Evolutionary conservation across 768 basidiomycete genomes (phyloP).

Genomic region (Suillus decipiens): DNA sequence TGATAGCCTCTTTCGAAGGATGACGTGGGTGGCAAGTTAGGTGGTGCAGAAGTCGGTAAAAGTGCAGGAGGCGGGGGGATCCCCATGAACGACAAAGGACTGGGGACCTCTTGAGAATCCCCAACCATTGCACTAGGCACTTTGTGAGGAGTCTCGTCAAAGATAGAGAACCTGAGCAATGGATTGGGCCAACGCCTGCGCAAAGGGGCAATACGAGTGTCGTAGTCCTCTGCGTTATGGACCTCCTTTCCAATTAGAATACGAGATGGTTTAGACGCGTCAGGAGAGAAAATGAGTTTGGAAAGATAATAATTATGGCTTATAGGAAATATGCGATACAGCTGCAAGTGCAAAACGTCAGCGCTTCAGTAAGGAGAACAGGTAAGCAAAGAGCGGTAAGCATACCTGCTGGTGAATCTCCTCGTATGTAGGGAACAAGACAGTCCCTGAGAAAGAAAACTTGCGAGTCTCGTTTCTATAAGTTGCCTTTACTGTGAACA

Average conservation of each 20-base stretch:
- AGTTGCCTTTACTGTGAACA: conserved; percentile 82
- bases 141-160: conserved; percentile 50
- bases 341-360: conserved; percentile 45
- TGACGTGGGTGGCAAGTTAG: not conserved
- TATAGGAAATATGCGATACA: conserved; percentile 70
- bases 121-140: conserved; percentile 18
- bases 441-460: conserved; percentile 53
- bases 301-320: conserved; percentile 61
- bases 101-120: not conserved
- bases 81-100: not conserved
- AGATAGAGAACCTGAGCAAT: conserved; percentile 62
- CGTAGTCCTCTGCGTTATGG: conserved; percentile 59
- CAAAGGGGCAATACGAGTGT: conserved; percentile 48
- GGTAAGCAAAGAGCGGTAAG: conserved; percentile 8
- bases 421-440: conserved; percentile 61
- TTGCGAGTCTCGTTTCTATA: conserved; percentile 71
- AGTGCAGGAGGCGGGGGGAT: conserved; percentile 6
- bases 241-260: conserved; percentile 66
- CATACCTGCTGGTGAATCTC: conserved; percentile 66
- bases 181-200: conserved; percentile 57
- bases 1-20: not conserved
- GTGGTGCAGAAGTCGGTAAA: not conserved
- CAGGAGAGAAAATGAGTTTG: conserved; percentile 69
- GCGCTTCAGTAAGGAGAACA: conserved; percentile 14
- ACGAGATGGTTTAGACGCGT: conserved; percentile 51